Base-by-base conservation (phyloP, 768 basidiomycete genomes). In the Calocera viscosa region DNA sequence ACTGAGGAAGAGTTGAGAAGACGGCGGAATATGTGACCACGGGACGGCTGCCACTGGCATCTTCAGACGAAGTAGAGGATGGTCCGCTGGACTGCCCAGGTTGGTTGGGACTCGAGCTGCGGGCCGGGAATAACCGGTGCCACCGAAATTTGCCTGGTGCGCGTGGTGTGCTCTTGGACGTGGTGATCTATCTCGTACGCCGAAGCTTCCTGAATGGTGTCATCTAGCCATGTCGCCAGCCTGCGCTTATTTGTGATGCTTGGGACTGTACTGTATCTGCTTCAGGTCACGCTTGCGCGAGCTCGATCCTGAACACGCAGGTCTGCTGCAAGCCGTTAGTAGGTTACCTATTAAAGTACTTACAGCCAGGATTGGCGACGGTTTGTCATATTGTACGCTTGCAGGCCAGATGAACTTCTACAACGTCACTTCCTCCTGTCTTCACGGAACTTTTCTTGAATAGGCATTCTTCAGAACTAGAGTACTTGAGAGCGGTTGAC, bases 391-490 rank as follows among this genome's bases (percentile, higher is more conserved):
- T 38, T 38, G 35, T 5, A 38, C 43, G 43, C 24, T 47, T 47
- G 19, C 19, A 19, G 19, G 24, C 43, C 16, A 47, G 19, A 47
- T 24, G 19, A 24, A 24, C 24, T 47, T 47, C 24, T 24, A 60
- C 16, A 22, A 60, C 53, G 11, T 60, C 53, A 60, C 53, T 60
- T 28, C 30, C 53, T 60, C 53, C 53, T 24, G 53, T 60, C 53
- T 60, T 60, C 53, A 60, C 53, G 53, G 14, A 26, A 28, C 26
- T 60, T 60, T 24, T 47, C 53, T 60, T 60, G 53, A 60, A 60
- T 60, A 60, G 53, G 53, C 43, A 60, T 60, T 60, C 53, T 60
- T 60, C 53, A 60, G 30, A 60, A 60, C 53, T 60, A 60, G 53
- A 26, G 53, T 60, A 60, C 53, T 60, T 60, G 53, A 32, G 53